phyloP scores from a whole-genome alignment of 2,329 filamentous ascomycete genomes.

The Hortaea sp. region DNA sequence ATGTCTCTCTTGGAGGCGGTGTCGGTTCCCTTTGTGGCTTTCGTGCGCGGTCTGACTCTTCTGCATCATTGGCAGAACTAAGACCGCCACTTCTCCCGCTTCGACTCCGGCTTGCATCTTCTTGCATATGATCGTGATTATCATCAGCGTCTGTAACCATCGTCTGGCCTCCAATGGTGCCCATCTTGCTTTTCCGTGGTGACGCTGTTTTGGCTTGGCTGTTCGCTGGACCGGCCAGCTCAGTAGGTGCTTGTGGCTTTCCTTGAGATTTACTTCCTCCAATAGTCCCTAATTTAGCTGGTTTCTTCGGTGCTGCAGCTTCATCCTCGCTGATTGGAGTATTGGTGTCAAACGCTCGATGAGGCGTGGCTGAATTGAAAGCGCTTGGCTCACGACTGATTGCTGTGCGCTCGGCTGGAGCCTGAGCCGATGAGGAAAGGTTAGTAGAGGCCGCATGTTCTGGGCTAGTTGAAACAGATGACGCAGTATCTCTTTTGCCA shows the following conservation, averaged over 20 bases:
- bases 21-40: constrained; percentile 21
- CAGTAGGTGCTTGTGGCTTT: no score
- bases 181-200: neutral
- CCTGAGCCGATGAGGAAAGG: no score
- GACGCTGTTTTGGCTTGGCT: neutral
- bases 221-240: neutral
- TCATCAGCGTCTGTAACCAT: no score
- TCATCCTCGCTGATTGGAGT: no score
- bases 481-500: constrained; percentile 6
- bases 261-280: no score
- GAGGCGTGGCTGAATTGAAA: neutral
- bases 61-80: neutral
- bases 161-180: neutral
- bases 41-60: neutral
- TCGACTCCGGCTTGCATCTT: neutral
- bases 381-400: no score
- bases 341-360: neutral
- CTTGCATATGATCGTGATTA: neutral
- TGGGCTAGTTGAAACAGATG: no score
- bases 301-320: no score
- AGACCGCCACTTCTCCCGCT: neutral
- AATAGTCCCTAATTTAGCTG: no score
- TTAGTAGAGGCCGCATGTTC: no score
- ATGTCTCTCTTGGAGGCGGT: constrained; percentile 27
- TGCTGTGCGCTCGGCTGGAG: no score